A percentile compares a stretch with the other conserved stretches of the same genome.
Evolutionary conservation across 176 grass and related monocot species (phyloP).

Genomic region (Aegilops tauschii): DNA sequence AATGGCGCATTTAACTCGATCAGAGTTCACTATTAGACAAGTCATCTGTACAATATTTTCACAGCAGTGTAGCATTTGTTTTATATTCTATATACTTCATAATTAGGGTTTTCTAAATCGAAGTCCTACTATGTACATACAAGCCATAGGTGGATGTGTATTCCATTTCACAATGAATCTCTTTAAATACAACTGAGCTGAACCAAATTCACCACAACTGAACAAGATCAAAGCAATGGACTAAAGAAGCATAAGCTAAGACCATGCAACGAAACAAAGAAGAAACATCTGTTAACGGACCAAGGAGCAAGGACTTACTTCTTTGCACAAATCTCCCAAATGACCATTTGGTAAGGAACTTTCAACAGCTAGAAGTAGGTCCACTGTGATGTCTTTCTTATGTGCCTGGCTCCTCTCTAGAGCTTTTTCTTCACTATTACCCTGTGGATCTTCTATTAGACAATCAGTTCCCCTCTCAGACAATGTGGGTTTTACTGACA

Average conservation of each 20-base stretch:
- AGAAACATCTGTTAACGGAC: constrained; percentile 10
- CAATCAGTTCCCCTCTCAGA: neutral
- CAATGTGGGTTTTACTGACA: constrained; percentile 8
- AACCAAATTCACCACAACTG: neutral
- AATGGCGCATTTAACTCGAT: neutral
- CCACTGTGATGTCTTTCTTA: constrained; percentile 10
- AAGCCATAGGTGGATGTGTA: neutral
- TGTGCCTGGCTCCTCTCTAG: constrained; percentile 16
- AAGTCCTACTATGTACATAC: neutral
- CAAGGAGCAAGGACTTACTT: constrained; percentile 35
- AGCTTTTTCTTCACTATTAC: neutral
- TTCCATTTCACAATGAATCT: neutral
- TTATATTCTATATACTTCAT: neutral
- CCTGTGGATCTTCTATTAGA: constrained; percentile 9
- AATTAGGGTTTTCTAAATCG: neutral
- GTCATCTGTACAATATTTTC: neutral
- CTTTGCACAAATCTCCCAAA: constrained; percentile 32
- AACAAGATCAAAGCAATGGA: constrained; percentile 6
- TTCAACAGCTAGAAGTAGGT: constrained; percentile 33
- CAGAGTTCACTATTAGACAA: neutral
- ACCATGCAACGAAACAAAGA: constrained; percentile 7
- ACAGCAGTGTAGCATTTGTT: neutral
- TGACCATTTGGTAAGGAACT: constrained; percentile 40
- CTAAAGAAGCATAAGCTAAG: neutral
- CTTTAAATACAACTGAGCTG: neutral